Percentiles rank a stretch among this genome's conserved stretches.
Evolutionary conservation across 345 rosid genomes (phyloP).

Genomic region (Gossypium turneri): DNA sequence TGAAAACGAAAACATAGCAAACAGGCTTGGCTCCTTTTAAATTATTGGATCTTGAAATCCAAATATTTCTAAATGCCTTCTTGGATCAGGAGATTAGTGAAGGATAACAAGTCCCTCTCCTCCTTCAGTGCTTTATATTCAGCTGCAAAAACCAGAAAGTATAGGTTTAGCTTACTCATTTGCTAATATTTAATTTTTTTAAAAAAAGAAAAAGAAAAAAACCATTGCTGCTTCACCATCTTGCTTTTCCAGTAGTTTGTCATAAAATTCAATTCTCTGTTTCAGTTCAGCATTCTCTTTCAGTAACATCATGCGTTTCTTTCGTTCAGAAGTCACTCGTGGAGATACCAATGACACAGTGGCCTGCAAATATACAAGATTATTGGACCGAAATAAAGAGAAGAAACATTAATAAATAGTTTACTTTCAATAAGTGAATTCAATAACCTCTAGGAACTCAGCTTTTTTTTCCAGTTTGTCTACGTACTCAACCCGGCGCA

Average conservation of each 20-base stretch:
- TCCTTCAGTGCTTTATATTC: background rate
- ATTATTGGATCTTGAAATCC: constrained; percentile 1
- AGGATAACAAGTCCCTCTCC: background rate
- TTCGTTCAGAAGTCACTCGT: background rate
- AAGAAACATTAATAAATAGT: background rate
- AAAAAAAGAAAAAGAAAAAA: background rate
- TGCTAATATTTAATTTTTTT: background rate
- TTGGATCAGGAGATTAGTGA: background rate
- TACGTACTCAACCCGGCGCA: background rate
- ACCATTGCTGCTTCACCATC: background rate
- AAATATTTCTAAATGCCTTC: background rate
- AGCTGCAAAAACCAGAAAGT: constrained; percentile 11
- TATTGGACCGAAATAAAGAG: background rate
- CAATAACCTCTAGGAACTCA: background rate
- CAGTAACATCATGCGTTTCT: background rate
- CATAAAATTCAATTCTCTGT: background rate
- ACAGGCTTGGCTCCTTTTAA: background rate
- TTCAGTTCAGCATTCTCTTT: background rate
- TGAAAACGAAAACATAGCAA: too few relatives aligned
- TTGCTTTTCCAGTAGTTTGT: background rate
- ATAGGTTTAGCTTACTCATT: background rate
- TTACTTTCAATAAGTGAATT: background rate
- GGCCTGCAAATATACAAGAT: background rate
- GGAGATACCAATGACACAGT: background rate
- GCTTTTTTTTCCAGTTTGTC: background rate